Evolutionary conservation across 768 basidiomycete genomes (phyloP), one percentile per base, ranked within the genome.

Genomic region (Trametes maxima): DNA sequence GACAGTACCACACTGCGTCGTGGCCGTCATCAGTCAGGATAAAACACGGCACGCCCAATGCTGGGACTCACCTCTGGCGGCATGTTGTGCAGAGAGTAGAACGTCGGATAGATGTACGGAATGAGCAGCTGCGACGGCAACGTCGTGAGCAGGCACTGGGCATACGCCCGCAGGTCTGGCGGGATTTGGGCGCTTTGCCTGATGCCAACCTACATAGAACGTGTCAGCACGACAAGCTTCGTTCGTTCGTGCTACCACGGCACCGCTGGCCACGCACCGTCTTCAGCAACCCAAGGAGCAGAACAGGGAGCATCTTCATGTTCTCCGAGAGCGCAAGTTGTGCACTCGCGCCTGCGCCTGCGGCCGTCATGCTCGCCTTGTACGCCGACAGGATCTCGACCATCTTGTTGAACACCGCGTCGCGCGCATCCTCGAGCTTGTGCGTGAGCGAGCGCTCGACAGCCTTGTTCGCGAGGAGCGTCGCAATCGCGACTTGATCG

Each of bases 31-130:
- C 21, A 58, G 50, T 50, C 24, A 43, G 70, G 62, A 22, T 12
- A 19, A 13, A 2, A n/a, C 35, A 47, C 12, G 12, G 19, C 40
- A 3, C 7, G 57, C 24, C 54, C 8, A 13, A 35, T 49, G 40
- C 21, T 16, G 10, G 0, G 6, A 68, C 80, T 62, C 62, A 94
- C 93, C 78, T 97, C 94, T 21, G 90, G 86, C 13, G 90, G 84
- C 97, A 99, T 99, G 72, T 89, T 95, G 77, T 98, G 96, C 62
- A 99, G 77, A 4, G 94, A 91, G 77, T 96, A 98, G 82, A 99
- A 97, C 16, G 84, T 84, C 3, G 97, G 95, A 76, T 98, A 92
- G 66, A 98, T 84, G 74, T 97, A 98, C 0, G 97, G 94, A 58
- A 98, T 81, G 50, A 99, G 84, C 10, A 89, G 75, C 79, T 99